Base-by-base conservation (phyloP, 768 basidiomycete species). In the Leucocoprinus birnbaumii region DNA sequence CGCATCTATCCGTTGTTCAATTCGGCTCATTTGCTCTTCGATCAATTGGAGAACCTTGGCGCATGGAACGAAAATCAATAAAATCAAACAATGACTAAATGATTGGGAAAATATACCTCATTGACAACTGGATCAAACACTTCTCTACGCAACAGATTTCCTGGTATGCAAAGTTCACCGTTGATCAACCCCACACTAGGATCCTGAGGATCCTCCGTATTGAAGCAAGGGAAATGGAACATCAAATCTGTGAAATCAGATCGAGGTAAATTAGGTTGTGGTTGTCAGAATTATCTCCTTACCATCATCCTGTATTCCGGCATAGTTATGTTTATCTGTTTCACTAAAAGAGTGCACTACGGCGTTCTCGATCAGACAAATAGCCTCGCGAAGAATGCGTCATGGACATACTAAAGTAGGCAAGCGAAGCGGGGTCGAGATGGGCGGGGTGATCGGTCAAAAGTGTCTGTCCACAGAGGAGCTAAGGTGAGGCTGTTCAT, bases 151-250 rank as follows among this genome's bases (percentile, higher is more conserved):
- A 95, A 75, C 19, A 92, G 70, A 59, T 80, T 85, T 16, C 92
- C 92, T 2, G 90, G 89, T 59, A 94, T 89, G 11, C 83, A 83
- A 2, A 95, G 77, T 67, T 95, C 87, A 1, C 92, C 92, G 62
- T 94, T 87, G 57, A 88, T 73, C 51, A 94, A 72, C 1, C 92
- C 92, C 21, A 93, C 89, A 22, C 79, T 75, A 1, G 87, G 80
- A 67, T 94, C 92, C 62, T 91, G 80, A 7, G 86, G 84, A 64
- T 92, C 90, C 60, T 90, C 85, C 14, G 86, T 84, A 59, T 94
- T 94, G 77, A 94, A 94, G 68, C 90, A 93, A 27, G 85, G 93
- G 68, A 94, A 94, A 66, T 90, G 84, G 72, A 94, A 94, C 75
- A 85, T 86, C 53, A 82, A 86, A 25, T 86, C 91, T 93, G 61